Evolutionary conservation across 257 asterid species (phyloP).

Genomic region (Fraxinus anomala): DNA sequence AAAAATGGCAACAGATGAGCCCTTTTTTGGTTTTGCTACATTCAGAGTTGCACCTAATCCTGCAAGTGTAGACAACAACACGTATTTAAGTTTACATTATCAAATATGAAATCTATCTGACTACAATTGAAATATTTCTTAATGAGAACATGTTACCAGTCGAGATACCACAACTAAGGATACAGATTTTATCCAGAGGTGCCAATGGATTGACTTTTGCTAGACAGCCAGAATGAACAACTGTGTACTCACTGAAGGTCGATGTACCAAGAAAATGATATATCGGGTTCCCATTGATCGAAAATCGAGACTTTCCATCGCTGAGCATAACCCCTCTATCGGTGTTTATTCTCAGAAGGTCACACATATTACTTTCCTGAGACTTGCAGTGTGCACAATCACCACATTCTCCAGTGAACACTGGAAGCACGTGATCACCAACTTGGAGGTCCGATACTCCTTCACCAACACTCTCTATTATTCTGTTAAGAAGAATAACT

Average conservation of each 20-base stretch:
- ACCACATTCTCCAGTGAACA: constrained; percentile 77
- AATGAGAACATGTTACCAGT: constrained; percentile 48
- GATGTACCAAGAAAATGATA: constrained; percentile 84
- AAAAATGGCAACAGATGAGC: constrained; percentile 68
- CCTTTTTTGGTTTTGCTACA: constrained; percentile 78
- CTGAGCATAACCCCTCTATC: constrained; percentile 73
- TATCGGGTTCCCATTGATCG: constrained; percentile 72
- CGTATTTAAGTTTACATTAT: background rate
- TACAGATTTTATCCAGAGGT: constrained; percentile 78
- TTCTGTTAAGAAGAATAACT: constrained; percentile 31
- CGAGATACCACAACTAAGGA: constrained; percentile 79
- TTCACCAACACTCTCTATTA: constrained; percentile 85
- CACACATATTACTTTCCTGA: constrained; percentile 74
- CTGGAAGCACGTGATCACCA: constrained; percentile 84
- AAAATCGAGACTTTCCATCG: constrained; percentile 62
- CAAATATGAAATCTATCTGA: background rate
- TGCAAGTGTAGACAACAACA: constrained; percentile 24
- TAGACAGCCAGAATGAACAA: constrained; percentile 70
- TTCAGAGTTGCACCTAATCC: constrained; percentile 89
- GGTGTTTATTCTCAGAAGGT: constrained; percentile 69
- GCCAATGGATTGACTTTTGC: constrained; percentile 73
- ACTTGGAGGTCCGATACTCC: constrained; percentile 63
- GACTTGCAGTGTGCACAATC: constrained; percentile 77
- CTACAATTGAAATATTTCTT: background rate
- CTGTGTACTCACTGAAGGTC: constrained; percentile 77